Percentiles rank a stretch among this genome's conserved stretches.
Conservation (phyloP, 495 filamentous ascomycete genomes). For the Beverwykella pulmonaria region DNA sequence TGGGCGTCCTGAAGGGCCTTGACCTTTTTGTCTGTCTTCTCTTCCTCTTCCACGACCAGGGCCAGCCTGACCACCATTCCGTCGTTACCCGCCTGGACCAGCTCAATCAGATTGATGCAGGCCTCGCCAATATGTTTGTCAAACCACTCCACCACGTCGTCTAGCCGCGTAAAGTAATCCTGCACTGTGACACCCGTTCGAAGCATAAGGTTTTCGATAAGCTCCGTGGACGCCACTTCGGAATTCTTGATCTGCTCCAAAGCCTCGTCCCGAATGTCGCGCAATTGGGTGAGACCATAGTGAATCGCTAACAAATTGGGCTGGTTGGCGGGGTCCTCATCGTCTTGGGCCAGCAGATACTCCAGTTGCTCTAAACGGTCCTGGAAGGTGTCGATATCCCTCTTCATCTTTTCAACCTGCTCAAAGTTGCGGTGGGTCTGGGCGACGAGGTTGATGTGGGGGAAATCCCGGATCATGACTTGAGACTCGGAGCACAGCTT, state of each 20-base stretch:
- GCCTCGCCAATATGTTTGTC: constrained; percentile 90
- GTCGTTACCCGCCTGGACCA: constrained; percentile 80
- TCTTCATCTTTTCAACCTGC: constrained; percentile 87
- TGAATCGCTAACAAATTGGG: constrained; percentile 86
- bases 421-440: constrained; percentile 94
- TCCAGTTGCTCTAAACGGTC: constrained; percentile 73
- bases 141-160: constrained; percentile 87
- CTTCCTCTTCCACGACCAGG: constrained; percentile 90
- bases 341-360: constrained; percentile 75
- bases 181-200: constrained; percentile 69
- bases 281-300: constrained; percentile 84
- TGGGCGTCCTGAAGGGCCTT: constrained; percentile 90
- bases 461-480: constrained; percentile 94
- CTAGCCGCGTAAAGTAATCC: constrained; percentile 85
- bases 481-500: constrained; percentile 95
- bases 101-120: constrained; percentile 83
- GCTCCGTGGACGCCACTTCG: constrained; percentile 41
- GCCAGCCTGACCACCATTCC: constrained; percentile 89
- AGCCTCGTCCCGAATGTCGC: constrained; percentile 92
- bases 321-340: constrained; percentile 83
- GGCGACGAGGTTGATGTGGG: constrained; percentile 90
- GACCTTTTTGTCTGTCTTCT: constrained; percentile 90
- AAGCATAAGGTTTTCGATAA: constrained; percentile 55
- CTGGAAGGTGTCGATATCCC: constrained; percentile 82
- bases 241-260: constrained; percentile 71